Evolutionary conservation across 345 rosid species (phyloP).

Genomic region (Mercurialis annua): DNA sequence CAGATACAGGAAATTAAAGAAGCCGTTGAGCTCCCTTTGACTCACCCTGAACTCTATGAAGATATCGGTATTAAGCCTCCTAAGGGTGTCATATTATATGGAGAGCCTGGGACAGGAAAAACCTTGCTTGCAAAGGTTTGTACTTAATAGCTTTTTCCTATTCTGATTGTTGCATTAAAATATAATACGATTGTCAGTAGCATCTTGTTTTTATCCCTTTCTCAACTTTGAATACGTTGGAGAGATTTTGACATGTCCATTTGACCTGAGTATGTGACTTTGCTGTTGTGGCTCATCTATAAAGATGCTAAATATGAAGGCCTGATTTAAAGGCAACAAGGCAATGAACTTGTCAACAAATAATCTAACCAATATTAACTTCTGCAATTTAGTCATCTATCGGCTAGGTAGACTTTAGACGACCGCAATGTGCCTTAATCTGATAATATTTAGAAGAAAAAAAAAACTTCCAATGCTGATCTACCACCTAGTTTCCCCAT

Average conservation of each 20-base stretch:
- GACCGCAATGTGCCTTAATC: too few species aligned
- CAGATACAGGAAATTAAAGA: conserved; percentile 99
- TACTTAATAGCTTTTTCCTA: background rate
- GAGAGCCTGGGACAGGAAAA: conserved; percentile 99
- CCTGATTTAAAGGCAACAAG: background rate
- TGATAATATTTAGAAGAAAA: too few species aligned
- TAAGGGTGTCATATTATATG: conserved; percentile 96
- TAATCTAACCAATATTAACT: background rate
- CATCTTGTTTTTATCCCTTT: background rate
- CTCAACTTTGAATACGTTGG: background rate
- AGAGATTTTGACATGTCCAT: background rate
- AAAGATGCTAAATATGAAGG: background rate
- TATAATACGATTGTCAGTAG: background rate
- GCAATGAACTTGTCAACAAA: background rate
- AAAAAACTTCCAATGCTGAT: background rate
- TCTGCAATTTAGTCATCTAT: background rate
- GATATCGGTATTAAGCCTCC: conserved; percentile 99
- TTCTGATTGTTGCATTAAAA: background rate
- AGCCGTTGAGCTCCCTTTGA: conserved; percentile 97
- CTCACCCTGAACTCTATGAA: conserved; percentile 98
- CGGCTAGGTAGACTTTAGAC: background rate
- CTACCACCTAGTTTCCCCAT: background rate
- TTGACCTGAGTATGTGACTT: background rate
- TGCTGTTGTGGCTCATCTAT: background rate
- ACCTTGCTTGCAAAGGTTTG: conserved; percentile 95